phyloP scores from a whole-genome alignment of 179 eudicot species.

The Camellia oleifera region DNA sequence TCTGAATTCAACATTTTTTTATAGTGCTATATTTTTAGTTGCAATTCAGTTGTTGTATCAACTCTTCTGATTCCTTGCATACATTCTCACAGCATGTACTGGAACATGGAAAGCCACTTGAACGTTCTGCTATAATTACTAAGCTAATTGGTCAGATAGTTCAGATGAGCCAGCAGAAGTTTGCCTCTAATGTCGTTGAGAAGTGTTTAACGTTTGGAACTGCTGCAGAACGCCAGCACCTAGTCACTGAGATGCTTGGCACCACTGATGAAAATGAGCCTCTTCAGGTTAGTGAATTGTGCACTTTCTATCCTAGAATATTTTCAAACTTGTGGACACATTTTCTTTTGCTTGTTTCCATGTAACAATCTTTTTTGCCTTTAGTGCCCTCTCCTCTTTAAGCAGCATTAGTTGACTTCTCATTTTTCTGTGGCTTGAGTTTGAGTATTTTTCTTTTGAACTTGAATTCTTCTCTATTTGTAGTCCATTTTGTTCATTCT shows the following conservation, averaged over 20 bases:
- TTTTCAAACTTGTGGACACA: not conserved
- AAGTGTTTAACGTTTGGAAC: slow-evolving; percentile 81
- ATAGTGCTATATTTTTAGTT: not conserved
- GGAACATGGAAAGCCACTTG: slow-evolving; percentile 85
- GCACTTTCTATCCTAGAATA: not conserved
- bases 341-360: not conserved
- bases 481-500: not conserved
- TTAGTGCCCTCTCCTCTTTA: not conserved
- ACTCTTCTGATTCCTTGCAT: slow-evolving; percentile 10
- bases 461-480: not conserved
- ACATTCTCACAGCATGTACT: slow-evolving; percentile 60
- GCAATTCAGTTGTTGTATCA: not conserved
- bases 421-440: not conserved
- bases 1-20: not conserved
- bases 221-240: slow-evolving; percentile 55
- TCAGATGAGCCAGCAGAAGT: slow-evolving; percentile 90
- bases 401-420: not conserved
- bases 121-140: slow-evolving; percentile 64
- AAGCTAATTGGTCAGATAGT: slow-evolving; percentile 78
- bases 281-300: slow-evolving; percentile 56
- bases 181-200: slow-evolving; percentile 86
- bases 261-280: slow-evolving; percentile 74
- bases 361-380: not conserved
- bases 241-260: slow-evolving; percentile 82
- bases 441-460: not conserved